Evolutionary conservation across 1,284 basidiomycete genomes (phyloP), one percentile per base, ranked within the genome.

Genomic region (Heterobasidion occidentale): DNA sequence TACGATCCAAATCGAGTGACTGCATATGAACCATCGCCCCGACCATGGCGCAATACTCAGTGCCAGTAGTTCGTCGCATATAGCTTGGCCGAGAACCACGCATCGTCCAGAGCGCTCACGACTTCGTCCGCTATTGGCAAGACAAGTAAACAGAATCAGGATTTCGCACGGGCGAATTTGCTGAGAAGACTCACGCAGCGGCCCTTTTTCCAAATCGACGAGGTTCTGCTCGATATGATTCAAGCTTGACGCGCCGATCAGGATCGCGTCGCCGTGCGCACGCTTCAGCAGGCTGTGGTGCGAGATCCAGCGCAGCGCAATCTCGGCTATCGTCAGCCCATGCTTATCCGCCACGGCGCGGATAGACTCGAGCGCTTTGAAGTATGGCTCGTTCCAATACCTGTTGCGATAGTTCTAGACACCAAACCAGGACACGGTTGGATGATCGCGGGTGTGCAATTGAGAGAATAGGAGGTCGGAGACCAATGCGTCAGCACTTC

Each of bases 131-230:
- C 44, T 46, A 52, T 51, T 8, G 9, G 35, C 1, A 15, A 17
- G 9, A 51, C 45, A 27, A 60, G 52, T 36, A 36, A 46, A 6
- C 27, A 27, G 27, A 27, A 3, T 52, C 12, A 35, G 17, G 1
- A 7, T 0, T 7, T 12, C n/a, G 8, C 4, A 9, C 9, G n/a
- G 19, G 9, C 27, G 17, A 34, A 2, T 7, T n/a, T 54, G 19
- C 1, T 9, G 20, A 1, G 27, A 9, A 14, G 1, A 71, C 76
- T 74, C 60, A 79, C 77, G 77, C 56, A 81, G 64, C 3, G 80
- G 79, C 0, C 79, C 80, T 61, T 84, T 83, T 67, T 83, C 80
- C 19, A 82, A 65, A 60, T 83, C 80, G 20, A 72, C 34, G 48
- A 82, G 61, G 59, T 83, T 84, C 75, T 77, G 68, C 62, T 80